Evolutionary conservation across 805 yeast species (phyloP).

Genomic region (Candida loeiensis): DNA sequence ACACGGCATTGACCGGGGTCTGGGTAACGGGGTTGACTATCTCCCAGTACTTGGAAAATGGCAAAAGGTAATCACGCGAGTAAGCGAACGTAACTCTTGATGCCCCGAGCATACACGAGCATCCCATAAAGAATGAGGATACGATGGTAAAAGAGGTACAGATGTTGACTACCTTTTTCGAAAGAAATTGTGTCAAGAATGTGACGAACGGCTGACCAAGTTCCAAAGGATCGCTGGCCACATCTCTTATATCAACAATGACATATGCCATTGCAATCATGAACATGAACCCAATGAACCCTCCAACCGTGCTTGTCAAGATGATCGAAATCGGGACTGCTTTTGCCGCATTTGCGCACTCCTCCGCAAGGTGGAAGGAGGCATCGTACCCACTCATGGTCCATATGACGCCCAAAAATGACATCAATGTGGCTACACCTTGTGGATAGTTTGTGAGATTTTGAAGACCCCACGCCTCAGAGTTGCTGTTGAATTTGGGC

Average conservation of each 20-base stretch:
- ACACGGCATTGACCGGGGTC: conserved; percentile 65
- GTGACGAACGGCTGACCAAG: conserved; percentile 60
- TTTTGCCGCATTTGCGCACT: conserved; percentile 57
- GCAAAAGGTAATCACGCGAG: conserved; percentile 66
- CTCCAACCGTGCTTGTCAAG: conserved; percentile 53
- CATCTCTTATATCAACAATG: conserved; percentile 45
- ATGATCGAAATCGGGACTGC: conserved; percentile 71
- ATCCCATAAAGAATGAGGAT: conserved; percentile 49
- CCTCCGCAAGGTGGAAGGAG: conserved; percentile 72
- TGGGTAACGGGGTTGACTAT: conserved; percentile 48
- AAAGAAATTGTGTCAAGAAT: conserved; percentile 48
- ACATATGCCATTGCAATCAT: conserved; percentile 65
- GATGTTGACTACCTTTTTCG: conserved; percentile 38
- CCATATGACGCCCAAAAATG: conserved; percentile 61
- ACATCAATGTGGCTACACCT: conserved; percentile 55
- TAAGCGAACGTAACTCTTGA: conserved; percentile 66
- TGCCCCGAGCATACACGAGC: conserved; percentile 60
- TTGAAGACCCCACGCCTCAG: conserved; percentile 50
- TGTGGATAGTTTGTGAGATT: conserved; percentile 61
- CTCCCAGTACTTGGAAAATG: conserved; percentile 49
- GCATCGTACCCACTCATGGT: conserved; percentile 75
- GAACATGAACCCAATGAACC: conserved; percentile 52
- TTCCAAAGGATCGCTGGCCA: conserved; percentile 46
- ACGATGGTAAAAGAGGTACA: conserved; percentile 39
- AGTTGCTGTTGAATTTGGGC: conserved; percentile 48